Evolutionary conservation across 2,329 filamentous ascomycete species (phyloP).

Genomic region (Fusarium coicis): DNA sequence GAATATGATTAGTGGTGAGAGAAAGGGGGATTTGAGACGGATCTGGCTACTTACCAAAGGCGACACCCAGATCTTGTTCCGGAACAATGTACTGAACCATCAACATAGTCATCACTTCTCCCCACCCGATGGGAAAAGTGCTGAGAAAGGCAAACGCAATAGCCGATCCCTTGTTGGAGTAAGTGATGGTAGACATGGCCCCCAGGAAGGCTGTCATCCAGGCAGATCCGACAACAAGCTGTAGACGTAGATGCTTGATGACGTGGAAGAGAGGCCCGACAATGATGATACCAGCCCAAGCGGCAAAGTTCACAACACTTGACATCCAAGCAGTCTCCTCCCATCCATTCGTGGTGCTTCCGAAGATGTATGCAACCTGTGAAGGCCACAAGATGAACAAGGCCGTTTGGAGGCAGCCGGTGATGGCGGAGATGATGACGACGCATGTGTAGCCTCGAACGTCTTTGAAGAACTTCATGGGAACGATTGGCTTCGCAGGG

Average conservation of each 20-base stretch:
- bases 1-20: not conserved
- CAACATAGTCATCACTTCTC: not conserved
- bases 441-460: not conserved
- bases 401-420: not conserved
- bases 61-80: not conserved
- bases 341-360: not conserved
- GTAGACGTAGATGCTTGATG: not conserved
- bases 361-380: not conserved
- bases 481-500: not conserved
- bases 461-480: not conserved
- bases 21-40: accelerated
- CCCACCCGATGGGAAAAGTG: not conserved
- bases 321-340: not conserved
- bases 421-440: not conserved
- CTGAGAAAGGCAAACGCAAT: not conserved
- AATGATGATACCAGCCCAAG: not conserved
- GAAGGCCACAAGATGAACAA: not conserved
- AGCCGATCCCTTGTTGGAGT: not conserved
- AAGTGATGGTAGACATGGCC: not conserved
- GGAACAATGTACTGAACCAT: not conserved
- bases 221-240: not conserved
- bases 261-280: not conserved
- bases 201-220: not conserved
- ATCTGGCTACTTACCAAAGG: not conserved
- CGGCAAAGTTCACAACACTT: not conserved